Conservation (phyloP, 306 rosid genomes). For the Cucumis sativus region DNA sequence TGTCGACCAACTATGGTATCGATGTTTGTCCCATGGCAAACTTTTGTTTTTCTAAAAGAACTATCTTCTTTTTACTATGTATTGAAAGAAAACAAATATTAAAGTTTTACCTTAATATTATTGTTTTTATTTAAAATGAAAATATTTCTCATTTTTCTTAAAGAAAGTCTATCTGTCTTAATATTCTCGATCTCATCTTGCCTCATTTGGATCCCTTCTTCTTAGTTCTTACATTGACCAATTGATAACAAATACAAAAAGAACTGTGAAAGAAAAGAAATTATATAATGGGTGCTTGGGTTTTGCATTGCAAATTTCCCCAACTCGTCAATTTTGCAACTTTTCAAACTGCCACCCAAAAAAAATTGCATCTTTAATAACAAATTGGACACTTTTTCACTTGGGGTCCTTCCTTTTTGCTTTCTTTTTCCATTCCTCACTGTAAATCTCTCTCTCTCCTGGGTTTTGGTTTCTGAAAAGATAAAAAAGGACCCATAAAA, state of each 20-base stretch:
- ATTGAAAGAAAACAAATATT: too few species aligned
- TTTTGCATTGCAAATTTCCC: not conserved
- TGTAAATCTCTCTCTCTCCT: constrained; percentile 11
- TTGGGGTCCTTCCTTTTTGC: not conserved
- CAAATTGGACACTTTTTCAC: not conserved
- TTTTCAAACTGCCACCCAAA: not conserved
- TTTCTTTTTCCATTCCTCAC: not conserved
- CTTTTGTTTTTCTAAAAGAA: too few species aligned
- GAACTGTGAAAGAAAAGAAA: not conserved
- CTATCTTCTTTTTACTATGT: too few species aligned
- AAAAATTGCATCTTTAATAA: not conserved
- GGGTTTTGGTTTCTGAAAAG: constrained; percentile 3
- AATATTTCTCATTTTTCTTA: too few species aligned
- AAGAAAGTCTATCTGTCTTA: too few species aligned
- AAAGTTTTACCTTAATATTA: too few species aligned
- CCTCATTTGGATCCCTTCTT: not conserved
- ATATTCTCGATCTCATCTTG: not conserved
- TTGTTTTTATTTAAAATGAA: too few species aligned
- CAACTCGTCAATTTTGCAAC: not conserved
- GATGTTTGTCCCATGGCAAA: too few species aligned
- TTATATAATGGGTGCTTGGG: not conserved
- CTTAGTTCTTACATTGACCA: not conserved
- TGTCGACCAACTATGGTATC: accelerated
- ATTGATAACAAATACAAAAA: not conserved
- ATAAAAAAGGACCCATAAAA: not conserved